Percentiles rank a stretch among this genome's conserved stretches.
Conservation (phyloP, 1,139 yeast species). For the Pichia sp. region DNA sequence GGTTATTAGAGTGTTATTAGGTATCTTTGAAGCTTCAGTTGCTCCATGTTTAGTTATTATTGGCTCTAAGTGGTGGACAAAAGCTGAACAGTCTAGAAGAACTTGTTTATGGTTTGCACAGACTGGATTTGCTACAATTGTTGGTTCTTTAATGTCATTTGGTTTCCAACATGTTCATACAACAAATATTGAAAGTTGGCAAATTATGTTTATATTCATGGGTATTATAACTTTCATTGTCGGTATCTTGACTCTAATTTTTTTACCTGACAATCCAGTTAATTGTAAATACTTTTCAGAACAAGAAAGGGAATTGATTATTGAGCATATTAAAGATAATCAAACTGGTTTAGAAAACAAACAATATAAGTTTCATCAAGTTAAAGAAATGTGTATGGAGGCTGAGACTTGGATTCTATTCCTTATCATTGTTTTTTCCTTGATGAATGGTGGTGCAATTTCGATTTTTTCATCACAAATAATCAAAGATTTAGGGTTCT, state of each 20-base stretch:
- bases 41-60: slow-evolving; percentile 15
- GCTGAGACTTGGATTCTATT: slow-evolving; percentile 16
- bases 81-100: slow-evolving; percentile 34
- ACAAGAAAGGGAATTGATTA: slow-evolving; percentile 24
- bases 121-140: slow-evolving; percentile 37
- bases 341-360: slow-evolving; percentile 37
- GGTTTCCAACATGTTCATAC: slow-evolving; percentile 37
- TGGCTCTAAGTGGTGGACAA: slow-evolving; percentile 37
- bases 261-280: slow-evolving; percentile 16
- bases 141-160: slow-evolving; percentile 38
- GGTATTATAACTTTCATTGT: slow-evolving; percentile 22
- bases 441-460: slow-evolving; percentile 39
- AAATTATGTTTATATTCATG: slow-evolving; percentile 20
- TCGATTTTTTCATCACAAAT: slow-evolving; percentile 42
- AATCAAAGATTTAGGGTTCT: slow-evolving; percentile 40
- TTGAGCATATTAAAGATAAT: slow-evolving; percentile 29
- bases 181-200: slow-evolving; percentile 18
- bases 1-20: slow-evolving; percentile 15
- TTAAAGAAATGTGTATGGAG: slow-evolving; percentile 17
- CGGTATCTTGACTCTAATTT: slow-evolving; percentile 14
- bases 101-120: slow-evolving; percentile 37
- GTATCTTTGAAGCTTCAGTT: slow-evolving; percentile 15
- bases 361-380: slow-evolving; percentile 24
- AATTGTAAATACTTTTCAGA: slow-evolving; percentile 21
- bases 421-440: slow-evolving; percentile 33